Evolutionary conservation across 1,139 yeast genomes (phyloP).

Genomic region (Taphrina wiesneri): DNA sequence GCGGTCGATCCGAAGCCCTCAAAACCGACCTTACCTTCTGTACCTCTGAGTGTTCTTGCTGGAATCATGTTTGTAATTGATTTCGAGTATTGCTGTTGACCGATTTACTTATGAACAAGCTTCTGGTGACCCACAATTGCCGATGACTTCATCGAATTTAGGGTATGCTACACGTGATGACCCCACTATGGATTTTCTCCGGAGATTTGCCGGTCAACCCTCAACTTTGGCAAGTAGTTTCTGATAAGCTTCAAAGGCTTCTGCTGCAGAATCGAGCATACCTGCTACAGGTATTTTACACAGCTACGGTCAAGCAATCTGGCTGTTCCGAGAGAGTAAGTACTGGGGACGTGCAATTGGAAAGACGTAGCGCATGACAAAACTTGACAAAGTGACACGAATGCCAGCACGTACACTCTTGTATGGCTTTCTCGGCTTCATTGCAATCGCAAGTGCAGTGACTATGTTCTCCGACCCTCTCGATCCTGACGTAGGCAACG

Average conservation of each 20-base stretch:
- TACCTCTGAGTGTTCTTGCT: constrained; percentile 21
- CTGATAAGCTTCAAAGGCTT: too few species aligned
- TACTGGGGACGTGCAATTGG: neutral
- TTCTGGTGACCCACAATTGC: too few species aligned
- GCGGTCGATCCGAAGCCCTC: constrained; percentile 31
- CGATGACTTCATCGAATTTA: neutral
- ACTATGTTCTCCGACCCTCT: constrained; percentile 28
- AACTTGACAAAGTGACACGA: neutral
- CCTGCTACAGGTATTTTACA: too few species aligned
- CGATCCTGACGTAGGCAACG: constrained; percentile 21
- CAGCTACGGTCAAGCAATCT: too few species aligned
- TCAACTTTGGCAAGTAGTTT: too few species aligned
- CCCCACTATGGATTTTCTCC: neutral
- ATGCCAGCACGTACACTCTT: constrained; percentile 23
- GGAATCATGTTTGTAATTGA: neutral
- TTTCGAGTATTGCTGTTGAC: too few species aligned
- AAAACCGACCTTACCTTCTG: constrained; percentile 31
- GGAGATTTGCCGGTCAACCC: neutral
- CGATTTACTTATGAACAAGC: too few species aligned
- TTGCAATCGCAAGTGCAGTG: constrained; percentile 21
- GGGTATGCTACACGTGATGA: neutral
- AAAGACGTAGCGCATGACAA: neutral
- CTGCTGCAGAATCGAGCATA: neutral
- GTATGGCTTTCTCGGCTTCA: constrained; percentile 24
- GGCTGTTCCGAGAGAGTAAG: too few species aligned